These are phyloP conservation scores for Coriolopsis trogii DNA, from an alignment of 1,284 basidiomycete species.

Conservation along the genomic window DNA sequence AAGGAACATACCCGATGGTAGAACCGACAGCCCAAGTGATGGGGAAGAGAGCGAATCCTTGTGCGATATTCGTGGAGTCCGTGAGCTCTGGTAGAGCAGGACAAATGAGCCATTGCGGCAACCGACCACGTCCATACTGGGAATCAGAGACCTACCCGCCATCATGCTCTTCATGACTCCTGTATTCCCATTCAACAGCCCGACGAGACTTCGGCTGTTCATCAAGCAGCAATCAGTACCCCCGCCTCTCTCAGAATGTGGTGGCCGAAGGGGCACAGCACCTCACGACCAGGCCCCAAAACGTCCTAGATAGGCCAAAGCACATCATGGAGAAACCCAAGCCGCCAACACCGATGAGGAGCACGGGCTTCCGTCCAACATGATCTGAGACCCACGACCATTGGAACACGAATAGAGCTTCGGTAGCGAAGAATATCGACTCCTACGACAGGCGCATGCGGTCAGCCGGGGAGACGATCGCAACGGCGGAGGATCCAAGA, in stretches of 20 bases:
- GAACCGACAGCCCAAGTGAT: slow-evolving; percentile 49
- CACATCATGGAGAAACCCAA: slow-evolving; percentile 53
- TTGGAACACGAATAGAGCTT: slow-evolving; percentile 30
- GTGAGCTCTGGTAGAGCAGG: slow-evolving; percentile 41
- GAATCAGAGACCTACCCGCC: slow-evolving; percentile 28
- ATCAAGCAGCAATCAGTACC: background rate
- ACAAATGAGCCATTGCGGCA: background rate
- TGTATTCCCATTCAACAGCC: slow-evolving; percentile 54
- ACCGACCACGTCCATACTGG: slow-evolving; percentile 26
- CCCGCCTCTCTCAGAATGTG: no score
- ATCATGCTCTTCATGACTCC: slow-evolving; percentile 56
- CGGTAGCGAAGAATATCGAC: slow-evolving; percentile 60
- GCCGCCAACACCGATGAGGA: slow-evolving; percentile 52
- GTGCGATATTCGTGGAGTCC: slow-evolving; percentile 53
- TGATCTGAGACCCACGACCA: slow-evolving; percentile 50
- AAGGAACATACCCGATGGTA: slow-evolving; percentile 43
- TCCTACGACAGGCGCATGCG: slow-evolving; percentile 40
- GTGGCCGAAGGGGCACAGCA: slow-evolving; percentile 10
- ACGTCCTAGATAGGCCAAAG: slow-evolving; percentile 58
- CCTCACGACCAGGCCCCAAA: slow-evolving; percentile 42
- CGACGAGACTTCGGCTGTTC: slow-evolving; percentile 52
- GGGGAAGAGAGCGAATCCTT: slow-evolving; percentile 50
- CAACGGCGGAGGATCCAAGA: background rate
- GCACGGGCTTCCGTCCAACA: slow-evolving; percentile 62
- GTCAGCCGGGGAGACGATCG: background rate